A percentile compares a stretch with the other conserved stretches of the same genome.
phyloP scores from a whole-genome alignment of 1,139 yeast species.

The Pichia norvegensis region DNA sequence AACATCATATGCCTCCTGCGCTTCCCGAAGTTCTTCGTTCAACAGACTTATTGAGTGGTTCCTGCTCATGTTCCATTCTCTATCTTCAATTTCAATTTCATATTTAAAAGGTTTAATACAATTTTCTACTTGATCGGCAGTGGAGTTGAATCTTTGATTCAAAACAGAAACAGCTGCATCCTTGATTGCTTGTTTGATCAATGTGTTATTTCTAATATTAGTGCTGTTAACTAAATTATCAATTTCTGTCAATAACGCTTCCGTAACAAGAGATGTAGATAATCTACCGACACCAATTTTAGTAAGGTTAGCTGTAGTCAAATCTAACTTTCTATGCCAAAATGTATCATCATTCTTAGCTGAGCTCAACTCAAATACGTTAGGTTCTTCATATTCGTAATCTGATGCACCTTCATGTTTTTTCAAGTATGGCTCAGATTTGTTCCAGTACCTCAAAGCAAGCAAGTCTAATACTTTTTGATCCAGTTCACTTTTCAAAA shows the following conservation, averaged over 20 bases:
- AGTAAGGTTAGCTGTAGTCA: slow-evolving; percentile 75
- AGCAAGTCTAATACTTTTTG: slow-evolving; percentile 79
- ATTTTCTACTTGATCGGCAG: slow-evolving; percentile 97
- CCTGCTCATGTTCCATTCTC: slow-evolving; percentile 83
- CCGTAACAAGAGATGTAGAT: slow-evolving; percentile 75
- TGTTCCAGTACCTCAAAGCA: slow-evolving; percentile 91
- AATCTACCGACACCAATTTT: slow-evolving; percentile 90
- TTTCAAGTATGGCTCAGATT: slow-evolving; percentile 33
- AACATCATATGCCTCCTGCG: slow-evolving; percentile 55
- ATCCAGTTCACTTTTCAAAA: slow-evolving; percentile 78
- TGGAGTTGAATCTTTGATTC: slow-evolving; percentile 71
- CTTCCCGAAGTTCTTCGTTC: slow-evolving; percentile 80
- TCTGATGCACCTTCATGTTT: slow-evolving; percentile 20
- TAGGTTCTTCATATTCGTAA: slow-evolving; percentile 35
- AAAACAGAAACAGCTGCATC: slow-evolving; percentile 82
- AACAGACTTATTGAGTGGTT: slow-evolving; percentile 68
- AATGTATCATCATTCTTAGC: slow-evolving; percentile 62
- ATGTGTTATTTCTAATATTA: slow-evolving; percentile 73
- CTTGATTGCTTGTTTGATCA: slow-evolving; percentile 70
- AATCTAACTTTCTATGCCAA: slow-evolving; percentile 85
- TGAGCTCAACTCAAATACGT: slow-evolving; percentile 43
- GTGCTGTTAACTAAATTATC: slow-evolving; percentile 66
- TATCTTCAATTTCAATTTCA: slow-evolving; percentile 90
- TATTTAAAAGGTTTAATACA: slow-evolving; percentile 96
- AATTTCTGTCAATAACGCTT: slow-evolving; percentile 70